These are phyloP conservation scores for Claviceps pazoutovae DNA, from an alignment of 2,329 filamentous ascomycete genomes.

Conservation along the genomic window DNA sequence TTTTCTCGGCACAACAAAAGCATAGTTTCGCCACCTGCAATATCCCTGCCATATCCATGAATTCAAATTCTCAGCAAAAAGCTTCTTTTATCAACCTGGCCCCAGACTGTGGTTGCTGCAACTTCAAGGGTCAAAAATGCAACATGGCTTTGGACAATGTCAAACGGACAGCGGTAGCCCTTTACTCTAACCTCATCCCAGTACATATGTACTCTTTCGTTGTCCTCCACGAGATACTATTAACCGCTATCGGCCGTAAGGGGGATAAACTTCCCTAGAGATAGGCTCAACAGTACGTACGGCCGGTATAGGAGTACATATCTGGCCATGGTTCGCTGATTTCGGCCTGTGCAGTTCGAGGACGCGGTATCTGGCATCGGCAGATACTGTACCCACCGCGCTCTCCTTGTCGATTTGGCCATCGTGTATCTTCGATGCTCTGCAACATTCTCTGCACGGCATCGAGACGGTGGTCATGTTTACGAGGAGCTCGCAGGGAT, in stretches of 20 bases:
- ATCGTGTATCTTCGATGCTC: background rate
- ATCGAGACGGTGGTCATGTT: background rate
- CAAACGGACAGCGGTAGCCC: background rate
- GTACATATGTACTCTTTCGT: too few species aligned
- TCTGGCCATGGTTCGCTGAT: background rate
- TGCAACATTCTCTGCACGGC: background rate
- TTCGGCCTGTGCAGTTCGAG: background rate
- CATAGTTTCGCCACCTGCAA: background rate
- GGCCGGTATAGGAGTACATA: background rate
- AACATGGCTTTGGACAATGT: background rate
- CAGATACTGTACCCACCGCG: background rate
- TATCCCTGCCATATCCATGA: background rate
- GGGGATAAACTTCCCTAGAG: too few species aligned
- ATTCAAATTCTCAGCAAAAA: background rate
- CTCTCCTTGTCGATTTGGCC: background rate
- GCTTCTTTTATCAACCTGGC: background rate
- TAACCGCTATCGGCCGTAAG: too few species aligned
- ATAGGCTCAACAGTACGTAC: too few species aligned
- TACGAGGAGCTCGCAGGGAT: too few species aligned
- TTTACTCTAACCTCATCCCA: background rate
- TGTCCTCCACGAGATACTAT: too few species aligned
- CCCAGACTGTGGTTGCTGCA: constrained; percentile 1
- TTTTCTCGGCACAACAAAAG: constrained; percentile 2
- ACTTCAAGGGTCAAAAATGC: constrained; percentile 1
- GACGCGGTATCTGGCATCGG: background rate